These are phyloP conservation scores for Trifolium subterraneum DNA, from an alignment of 306 rosid genomes.

Conservation along the genomic window DNA sequence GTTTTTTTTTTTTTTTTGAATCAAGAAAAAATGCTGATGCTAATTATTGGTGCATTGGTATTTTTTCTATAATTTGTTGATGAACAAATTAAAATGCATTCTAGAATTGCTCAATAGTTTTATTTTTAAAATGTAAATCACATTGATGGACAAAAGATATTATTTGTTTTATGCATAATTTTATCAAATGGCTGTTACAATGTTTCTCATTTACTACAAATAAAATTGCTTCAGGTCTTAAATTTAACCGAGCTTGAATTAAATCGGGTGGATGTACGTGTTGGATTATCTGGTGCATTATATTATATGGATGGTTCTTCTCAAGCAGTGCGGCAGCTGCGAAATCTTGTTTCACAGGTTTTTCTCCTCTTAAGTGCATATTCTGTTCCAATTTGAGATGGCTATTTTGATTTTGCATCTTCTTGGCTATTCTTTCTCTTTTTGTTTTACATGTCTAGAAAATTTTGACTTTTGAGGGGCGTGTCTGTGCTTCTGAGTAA, in stretches of 20 bases:
- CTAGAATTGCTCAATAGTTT: constrained; percentile 15
- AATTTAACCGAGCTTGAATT: constrained; percentile 95
- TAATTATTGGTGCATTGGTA: constrained; percentile 8
- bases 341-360: constrained; percentile 98
- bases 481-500: constrained; percentile 1
- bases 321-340: constrained; percentile 97
- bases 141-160: not conserved
- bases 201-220: constrained; percentile 38
- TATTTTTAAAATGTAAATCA: not conserved
- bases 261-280: constrained; percentile 94
- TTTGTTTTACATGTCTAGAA: constrained; percentile 4
- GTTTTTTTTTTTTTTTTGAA: no score
- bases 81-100: no score
- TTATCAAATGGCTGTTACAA: constrained; percentile 13
- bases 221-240: constrained; percentile 74
- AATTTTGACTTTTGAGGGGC: constrained; percentile 15
- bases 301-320: constrained; percentile 99
- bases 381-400: constrained; percentile 24
- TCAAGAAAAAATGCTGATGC: constrained; percentile 4
- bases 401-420: constrained; percentile 39
- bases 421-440: constrained; percentile 15
- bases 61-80: not conserved
- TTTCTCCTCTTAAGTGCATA: constrained; percentile 43
- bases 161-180: constrained; percentile 3
- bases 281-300: constrained; percentile 89